A percentile compares a stretch with the other conserved stretches of the same genome.
These are phyloP conservation scores for Candida sanyiensis DNA, from an alignment of 805 yeast genomes.

Conservation along the genomic window DNA sequence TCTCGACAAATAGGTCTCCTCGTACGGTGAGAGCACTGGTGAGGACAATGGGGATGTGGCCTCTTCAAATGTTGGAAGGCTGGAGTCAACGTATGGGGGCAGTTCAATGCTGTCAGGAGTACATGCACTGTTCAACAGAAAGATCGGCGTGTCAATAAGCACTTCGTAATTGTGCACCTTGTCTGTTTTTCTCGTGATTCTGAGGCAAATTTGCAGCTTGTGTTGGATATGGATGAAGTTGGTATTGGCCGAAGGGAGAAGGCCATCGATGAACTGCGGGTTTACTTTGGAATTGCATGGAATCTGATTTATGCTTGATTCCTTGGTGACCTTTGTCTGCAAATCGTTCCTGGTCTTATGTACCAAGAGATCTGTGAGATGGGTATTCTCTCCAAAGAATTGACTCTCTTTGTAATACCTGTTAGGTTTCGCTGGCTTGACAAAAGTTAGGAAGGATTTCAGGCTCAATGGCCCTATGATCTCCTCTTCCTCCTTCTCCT, in stretches of 20 bases:
- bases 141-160: conserved; percentile 71
- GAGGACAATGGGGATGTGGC: conserved; percentile 41
- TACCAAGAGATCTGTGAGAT: conserved; percentile 7
- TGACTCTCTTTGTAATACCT: conserved; percentile 9
- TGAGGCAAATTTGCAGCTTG: conserved; percentile 61
- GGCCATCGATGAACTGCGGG: conserved; percentile 16
- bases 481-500: conserved; percentile 19
- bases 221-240: conserved; percentile 61
- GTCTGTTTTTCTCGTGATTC: conserved; percentile 51
- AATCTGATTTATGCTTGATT: conserved; percentile 10
- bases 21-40: conserved; percentile 13
- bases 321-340: conserved; percentile 12
- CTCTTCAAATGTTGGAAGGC: conserved; percentile 60
- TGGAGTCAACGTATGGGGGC: conserved; percentile 30
- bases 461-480: conserved; percentile 20
- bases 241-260: conserved; percentile 50
- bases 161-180: conserved; percentile 74
- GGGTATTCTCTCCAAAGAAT: conserved; percentile 1
- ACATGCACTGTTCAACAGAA: conserved; percentile 42
- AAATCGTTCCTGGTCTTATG: conserved; percentile 10
- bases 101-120: conserved; percentile 32
- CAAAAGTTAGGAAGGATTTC: conserved; percentile 16
- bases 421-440: conserved; percentile 16
- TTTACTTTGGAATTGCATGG: conserved; percentile 13
- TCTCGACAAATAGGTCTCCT: conserved; percentile 21